Base-by-base conservation (phyloP, 306 rosid species). In the Quillaja saponaria region DNA sequence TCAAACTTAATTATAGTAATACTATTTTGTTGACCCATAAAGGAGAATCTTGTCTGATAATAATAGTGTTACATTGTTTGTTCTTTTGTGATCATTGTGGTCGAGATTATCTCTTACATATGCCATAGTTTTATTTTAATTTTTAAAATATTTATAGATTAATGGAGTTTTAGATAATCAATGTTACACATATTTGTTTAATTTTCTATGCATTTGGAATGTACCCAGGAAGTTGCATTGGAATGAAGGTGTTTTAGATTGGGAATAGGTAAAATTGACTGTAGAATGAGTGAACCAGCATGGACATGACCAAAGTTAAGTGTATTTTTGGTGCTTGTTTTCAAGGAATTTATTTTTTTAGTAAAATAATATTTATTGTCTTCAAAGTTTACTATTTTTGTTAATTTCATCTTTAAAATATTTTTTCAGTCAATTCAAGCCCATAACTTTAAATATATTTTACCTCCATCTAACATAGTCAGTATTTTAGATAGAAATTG, bases 11-110 rank as follows among this genome's bases (percentile, higher is more conserved):
- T 69, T 74, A 66, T 55, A 74, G 67, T 70, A 69, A 12, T 14
- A 46, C 67, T 14, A 46, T 55, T 38, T 33, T 34, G 47, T 58
- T 62, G 65, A 66, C 66, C 46, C 63, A 61, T 53, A 81, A 77
- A 81, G 81, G 66, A 77, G 78, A 81, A 81, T 81, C 78, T 53
- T 81, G 86, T 77, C 83, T 55, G 67, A 56, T 68, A 68, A 76
- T 42, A 61, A 15, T 54, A 50, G 33, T 44, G 20, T 25, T 67
- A 47, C 44, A 53, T 58, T 20, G 13, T 25, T 61, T 65, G 58
- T 61, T 64, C 21, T 65, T 45, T 46, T 13, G n/a, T n/a, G n/a
- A 1, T 46, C 15, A 35, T 69, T 69, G 48, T 54, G 15, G 46
- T 15, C 34, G 40, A 61, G 60, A 68, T 47, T 34, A 53, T 63